Evolutionary conservation across 768 basidiomycete genomes (phyloP), one percentile per base, ranked within the genome.

Genomic region (Rhizopogon vesiculosus): DNA sequence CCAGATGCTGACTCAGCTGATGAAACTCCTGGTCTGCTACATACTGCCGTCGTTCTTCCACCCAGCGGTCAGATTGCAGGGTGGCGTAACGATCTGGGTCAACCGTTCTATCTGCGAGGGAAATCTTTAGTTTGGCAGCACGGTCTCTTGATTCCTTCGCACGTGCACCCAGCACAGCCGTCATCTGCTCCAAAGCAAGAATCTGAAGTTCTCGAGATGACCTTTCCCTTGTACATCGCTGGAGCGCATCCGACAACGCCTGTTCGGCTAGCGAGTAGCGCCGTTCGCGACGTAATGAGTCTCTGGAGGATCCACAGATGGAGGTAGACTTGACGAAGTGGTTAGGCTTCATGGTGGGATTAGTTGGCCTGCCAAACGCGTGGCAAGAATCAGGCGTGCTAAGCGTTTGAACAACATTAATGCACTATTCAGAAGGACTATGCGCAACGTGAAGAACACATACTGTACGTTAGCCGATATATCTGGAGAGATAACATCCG

Each of bases 11-110:
- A 54, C 66, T 67, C 54, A 79, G 55, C 25, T 53, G 57, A 59
- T 73, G 68, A 29, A 71, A 65, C 54, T 81, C 70, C 48, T 72
- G 61, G 53, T 72, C 68, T 18, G 72, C 70, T 19, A 66, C 71
- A 31, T 59, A 52, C 53, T 74, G 72, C 54, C 75, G 69, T 57
- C 73, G 74, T 59, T 84, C 82, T 56, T 78, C 76, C 66, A 76
- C 69, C 81, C 80, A 82, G 31, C 78, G 74, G 48, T 80, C 73
- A 1, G 72, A 73, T 56, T 80, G 75, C 41, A 79, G 65, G 8
- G 72, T 56, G 55, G 68, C 65, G 55, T 74, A 78, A 16, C 59
- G 59, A 6, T 56, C 62, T 0, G 76, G 76, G 7, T 79, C 75
- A 5, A 69, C 58, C 44, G 70, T 71, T 50, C 75, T 69, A 49